These are phyloP conservation scores for Hypseocharis bilobata DNA, from an alignment of 441 rosid species.

Conservation along the genomic window DNA sequence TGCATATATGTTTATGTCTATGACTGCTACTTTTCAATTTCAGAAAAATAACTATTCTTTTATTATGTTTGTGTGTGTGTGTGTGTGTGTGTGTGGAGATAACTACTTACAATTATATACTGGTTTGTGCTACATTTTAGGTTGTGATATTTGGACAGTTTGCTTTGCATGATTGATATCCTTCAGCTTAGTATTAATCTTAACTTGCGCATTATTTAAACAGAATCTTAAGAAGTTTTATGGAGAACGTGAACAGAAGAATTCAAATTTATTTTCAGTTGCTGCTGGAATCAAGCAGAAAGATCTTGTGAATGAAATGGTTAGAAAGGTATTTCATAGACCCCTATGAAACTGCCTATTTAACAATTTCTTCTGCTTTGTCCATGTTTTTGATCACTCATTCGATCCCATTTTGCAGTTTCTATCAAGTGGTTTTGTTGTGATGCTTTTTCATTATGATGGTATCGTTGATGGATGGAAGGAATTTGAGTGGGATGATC, in stretches of 20 bases:
- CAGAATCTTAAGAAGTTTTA: not conserved
- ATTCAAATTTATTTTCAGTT: conserved; percentile 35
- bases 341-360: not conserved
- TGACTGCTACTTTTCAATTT: no score
- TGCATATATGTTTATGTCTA: no score
- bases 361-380: not conserved
- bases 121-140: not conserved
- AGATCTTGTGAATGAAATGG: conserved; percentile 47
- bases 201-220: conserved; percentile 1
- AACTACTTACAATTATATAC: not conserved
- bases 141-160: not conserved
- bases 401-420: conserved; percentile 36
- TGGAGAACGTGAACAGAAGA: conserved; percentile 18
- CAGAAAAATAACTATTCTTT: no score
- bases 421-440: conserved; percentile 37
- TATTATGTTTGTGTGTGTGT: no score
- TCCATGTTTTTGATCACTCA: not conserved
- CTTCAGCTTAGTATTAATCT: not conserved
- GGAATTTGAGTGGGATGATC: conserved; percentile 37
- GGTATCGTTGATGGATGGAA: conserved; percentile 55
- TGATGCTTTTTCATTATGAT: conserved; percentile 72
- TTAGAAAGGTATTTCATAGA: conserved; percentile 35
- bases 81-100: no score
- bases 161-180: not conserved
- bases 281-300: conserved; percentile 58